Base-by-base conservation (phyloP, 2,329 filamentous ascomycete genomes). In the Pseudogymnoascus sp. region DNA sequence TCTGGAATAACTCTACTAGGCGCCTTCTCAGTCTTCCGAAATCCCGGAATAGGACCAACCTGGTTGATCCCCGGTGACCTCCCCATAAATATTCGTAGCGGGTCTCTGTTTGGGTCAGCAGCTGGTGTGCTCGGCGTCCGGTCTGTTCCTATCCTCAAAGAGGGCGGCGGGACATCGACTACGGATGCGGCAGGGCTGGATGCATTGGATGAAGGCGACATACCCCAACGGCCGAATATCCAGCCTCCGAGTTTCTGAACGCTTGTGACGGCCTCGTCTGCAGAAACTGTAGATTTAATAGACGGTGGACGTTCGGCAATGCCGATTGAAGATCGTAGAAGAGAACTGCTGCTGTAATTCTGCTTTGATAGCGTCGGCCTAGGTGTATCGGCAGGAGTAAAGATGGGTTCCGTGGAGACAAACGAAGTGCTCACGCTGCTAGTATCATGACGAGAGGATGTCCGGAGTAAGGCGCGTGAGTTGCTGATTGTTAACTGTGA, bases 41-140 rank as follows among this genome's bases (percentile, higher is more conserved):
- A 88, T 0, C 90, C 90, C 0, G 88, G 84, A 46, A 95, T 88
- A 0, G 85, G 81, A 0, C 90, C 90, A 1, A 84, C 81, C 72
- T 93, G 90, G 70, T 95, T 95, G 71, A 95, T 91, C 0, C 90
- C 90, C 1, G 89, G 84, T 3, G 83, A 76, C 46, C 90, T 80
- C 46, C 77, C 78, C 36, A 76, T 62, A 9, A 77, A 75, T 63
- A 67, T 65, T 62, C 66, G 65, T 56, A 73, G 73, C 74, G 63
- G 69, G 75, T 64, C 76, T 67, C 42, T 69, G 67, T 60, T 56
- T 9, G 46, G 46, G 46, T 56, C 46, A 56, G 46, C 9, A 34
- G 38, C 71, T 9, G 76, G 72, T 23, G 74, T 73, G 36, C 71
- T 72, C 37, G 75, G 70, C 14, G 70, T 60, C 63, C 69, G 72